These are phyloP conservation scores for Boletus rubroflammeus DNA, from an alignment of 768 basidiomycete species.

Conservation along the genomic window DNA sequence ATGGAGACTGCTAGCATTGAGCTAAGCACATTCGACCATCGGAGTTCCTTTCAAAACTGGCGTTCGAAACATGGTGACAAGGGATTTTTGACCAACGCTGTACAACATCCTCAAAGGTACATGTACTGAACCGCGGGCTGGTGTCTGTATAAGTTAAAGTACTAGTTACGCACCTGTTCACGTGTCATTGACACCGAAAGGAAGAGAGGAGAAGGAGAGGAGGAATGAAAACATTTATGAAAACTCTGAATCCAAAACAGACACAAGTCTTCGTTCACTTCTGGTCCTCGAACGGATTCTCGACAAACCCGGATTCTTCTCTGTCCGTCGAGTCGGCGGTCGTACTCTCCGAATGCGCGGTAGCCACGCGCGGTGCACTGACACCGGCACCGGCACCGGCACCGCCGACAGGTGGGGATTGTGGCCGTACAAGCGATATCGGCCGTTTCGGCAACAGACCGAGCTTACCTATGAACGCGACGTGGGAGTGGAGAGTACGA, in stretches of 20 bases:
- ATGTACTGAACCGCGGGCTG: neutral
- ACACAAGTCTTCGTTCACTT: neutral
- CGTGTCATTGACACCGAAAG: neutral
- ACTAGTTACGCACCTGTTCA: neutral
- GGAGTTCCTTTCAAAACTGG: neutral
- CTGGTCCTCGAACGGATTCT: constrained; percentile 70
- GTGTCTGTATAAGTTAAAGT: neutral
- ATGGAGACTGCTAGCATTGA: neutral
- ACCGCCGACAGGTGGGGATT: constrained; percentile 26
- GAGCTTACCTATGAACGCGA: constrained; percentile 47
- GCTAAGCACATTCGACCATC: neutral
- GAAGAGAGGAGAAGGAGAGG: neutral
- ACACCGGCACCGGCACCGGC: neutral
- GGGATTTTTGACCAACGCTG: neutral
- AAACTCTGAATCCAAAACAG: neutral
- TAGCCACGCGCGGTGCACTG: constrained; percentile 5
- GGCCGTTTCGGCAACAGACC: constrained; percentile 73
- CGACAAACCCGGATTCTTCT: constrained; percentile 67
- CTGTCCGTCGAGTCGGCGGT: constrained; percentile 32
- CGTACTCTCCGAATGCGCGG: constrained; percentile 13
- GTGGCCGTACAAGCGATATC: constrained; percentile 48
- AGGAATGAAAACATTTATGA: neutral
- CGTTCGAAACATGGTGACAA: neutral
- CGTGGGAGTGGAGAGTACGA: neutral
- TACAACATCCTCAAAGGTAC: neutral